These are phyloP conservation scores for Tricholoma saponaceum DNA, from an alignment of 768 basidiomycete species.

Conservation along the genomic window DNA sequence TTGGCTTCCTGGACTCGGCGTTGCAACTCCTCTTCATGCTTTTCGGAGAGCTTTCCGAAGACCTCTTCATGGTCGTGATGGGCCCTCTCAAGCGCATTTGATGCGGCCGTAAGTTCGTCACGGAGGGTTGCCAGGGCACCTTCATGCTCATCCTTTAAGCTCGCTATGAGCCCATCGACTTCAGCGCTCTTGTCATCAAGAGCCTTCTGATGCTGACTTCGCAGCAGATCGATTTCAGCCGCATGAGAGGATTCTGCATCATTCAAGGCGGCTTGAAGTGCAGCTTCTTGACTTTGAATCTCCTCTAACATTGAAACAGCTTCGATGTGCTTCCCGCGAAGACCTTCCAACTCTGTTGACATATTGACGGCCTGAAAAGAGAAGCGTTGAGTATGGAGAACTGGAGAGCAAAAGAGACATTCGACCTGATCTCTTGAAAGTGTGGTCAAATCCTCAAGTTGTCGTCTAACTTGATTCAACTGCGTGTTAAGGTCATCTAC, in stretches of 20 bases:
- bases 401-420: constrained; percentile 10
- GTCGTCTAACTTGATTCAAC: constrained; percentile 64
- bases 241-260: constrained; percentile 22
- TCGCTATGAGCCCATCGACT: constrained; percentile 40
- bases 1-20: constrained; percentile 53
- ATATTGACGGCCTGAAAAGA: constrained; percentile 69
- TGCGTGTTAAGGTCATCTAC: constrained; percentile 71
- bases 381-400: not conserved
- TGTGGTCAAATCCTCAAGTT: constrained; percentile 77
- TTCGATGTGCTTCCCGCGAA: constrained; percentile 58
- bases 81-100: constrained; percentile 38
- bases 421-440: constrained; percentile 82
- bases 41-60: constrained; percentile 51
- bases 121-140: constrained; percentile 32
- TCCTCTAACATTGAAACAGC: constrained; percentile 50
- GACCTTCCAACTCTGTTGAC: constrained; percentile 78
- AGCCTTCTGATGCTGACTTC: constrained; percentile 28
- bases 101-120: constrained; percentile 40
- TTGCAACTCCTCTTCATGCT: constrained; percentile 52
- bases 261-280: constrained; percentile 41
- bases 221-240: constrained; percentile 41
- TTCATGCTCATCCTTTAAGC: constrained; percentile 49
- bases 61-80: constrained; percentile 57
- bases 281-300: constrained; percentile 52
- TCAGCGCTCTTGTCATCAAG: constrained; percentile 23